These are phyloP conservation scores for Zymoseptoria passerinii DNA, from an alignment of 2,329 filamentous ascomycete genomes.

Conservation along the genomic window DNA sequence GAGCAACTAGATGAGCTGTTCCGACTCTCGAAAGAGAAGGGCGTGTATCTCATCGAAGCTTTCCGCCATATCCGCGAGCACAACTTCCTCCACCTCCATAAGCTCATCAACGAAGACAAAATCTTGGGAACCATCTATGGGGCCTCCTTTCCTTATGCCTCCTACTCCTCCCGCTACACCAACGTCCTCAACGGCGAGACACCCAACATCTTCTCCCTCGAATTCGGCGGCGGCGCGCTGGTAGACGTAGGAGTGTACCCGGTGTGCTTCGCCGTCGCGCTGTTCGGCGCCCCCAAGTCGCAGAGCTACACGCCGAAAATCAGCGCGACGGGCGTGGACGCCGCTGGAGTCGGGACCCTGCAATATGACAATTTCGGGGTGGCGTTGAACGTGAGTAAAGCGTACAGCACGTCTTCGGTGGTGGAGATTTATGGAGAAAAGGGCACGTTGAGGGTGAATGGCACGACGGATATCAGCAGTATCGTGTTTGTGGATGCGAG, in stretches of 20 bases:
- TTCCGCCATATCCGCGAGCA: conserved; percentile 44
- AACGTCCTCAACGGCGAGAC: conserved; percentile 39
- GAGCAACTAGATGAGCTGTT: conserved; percentile 38
- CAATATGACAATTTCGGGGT: conserved; percentile 40
- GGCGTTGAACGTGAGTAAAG: conserved; percentile 37
- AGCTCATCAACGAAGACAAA: conserved; percentile 27
- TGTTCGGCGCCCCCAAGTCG: conserved; percentile 38
- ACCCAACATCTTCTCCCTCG: conserved; percentile 43
- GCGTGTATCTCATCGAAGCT: conserved; percentile 41
- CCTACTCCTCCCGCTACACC: conserved; percentile 40
- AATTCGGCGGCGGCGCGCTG: conserved; percentile 40
- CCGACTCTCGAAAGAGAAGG: conserved; percentile 33
- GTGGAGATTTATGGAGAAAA: conserved; percentile 43
- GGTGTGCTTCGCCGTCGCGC: conserved; percentile 39
- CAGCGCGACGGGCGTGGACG: conserved; percentile 39
- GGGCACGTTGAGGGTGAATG: conserved; percentile 38
- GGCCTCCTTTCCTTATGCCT: conserved; percentile 38
- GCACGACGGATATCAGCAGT: conserved; percentile 38
- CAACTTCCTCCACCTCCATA: conserved; percentile 40
- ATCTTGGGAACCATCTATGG: conserved; percentile 38
- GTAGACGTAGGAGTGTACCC: conserved; percentile 45
- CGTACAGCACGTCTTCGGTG: conserved; percentile 37
- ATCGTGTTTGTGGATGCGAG: conserved; percentile 36
- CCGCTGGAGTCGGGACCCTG: conserved; percentile 37
- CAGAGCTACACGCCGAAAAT: conserved; percentile 38